Conservation (phyloP, 2,329 filamentous ascomycete genomes). For the Fusarium fujikuroi region DNA sequence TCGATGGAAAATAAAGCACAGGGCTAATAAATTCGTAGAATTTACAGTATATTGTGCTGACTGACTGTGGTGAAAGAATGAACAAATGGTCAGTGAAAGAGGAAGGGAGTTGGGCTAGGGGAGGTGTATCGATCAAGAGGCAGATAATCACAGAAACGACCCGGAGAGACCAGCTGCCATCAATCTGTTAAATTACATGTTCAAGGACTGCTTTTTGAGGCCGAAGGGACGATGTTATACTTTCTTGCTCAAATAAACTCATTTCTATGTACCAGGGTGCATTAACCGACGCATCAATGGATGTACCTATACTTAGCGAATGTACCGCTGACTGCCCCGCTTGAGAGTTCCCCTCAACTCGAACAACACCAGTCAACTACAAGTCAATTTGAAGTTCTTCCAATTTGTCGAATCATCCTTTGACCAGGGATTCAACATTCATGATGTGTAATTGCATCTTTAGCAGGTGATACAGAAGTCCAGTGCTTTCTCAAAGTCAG, state of each 20-base stretch:
- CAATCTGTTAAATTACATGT: neutral
- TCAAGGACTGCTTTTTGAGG: neutral
- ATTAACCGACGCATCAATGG: neutral
- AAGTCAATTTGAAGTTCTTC: too few relatives aligned
- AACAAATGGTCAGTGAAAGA: neutral
- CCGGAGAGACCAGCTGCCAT: neutral
- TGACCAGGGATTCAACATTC: too few relatives aligned
- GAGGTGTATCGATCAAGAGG: neutral
- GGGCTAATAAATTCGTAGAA: neutral
- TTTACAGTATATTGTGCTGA: neutral
- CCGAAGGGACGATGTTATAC: neutral
- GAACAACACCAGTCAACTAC: conserved; percentile 1
- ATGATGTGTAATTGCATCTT: neutral
- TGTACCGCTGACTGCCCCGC: conserved; percentile 11
- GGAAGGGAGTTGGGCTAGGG: neutral
- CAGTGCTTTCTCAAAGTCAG: neutral
- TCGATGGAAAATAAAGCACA: neutral
- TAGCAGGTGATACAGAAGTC: neutral
- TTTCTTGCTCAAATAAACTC: conserved; percentile 37
- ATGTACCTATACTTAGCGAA: conserved; percentile 30
- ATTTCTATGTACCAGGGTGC: conserved; percentile 1
- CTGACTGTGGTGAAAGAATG: neutral
- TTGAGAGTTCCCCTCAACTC: neutral
- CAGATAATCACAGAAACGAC: neutral
- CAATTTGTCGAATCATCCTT: too few relatives aligned